Conservation (phyloP, 805 yeast species). For the Saturnispora sekii region DNA sequence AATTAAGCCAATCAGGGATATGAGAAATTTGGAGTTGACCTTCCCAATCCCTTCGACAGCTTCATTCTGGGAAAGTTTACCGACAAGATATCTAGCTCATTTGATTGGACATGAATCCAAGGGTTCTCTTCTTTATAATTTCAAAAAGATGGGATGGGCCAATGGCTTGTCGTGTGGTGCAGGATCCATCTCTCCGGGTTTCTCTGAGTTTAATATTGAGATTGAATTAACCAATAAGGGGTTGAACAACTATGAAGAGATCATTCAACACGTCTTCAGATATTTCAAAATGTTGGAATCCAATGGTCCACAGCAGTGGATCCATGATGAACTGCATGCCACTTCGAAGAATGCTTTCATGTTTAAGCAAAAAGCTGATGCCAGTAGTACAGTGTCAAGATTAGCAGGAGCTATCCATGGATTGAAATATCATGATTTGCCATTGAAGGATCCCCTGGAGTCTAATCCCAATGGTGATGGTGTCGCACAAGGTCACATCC, state of each 20-base stretch:
- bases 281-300: slow-evolving; percentile 54
- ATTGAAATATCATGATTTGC: slow-evolving; percentile 18
- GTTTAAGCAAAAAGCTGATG: slow-evolving; percentile 68
- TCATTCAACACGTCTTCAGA: slow-evolving; percentile 54
- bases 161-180: slow-evolving; percentile 68
- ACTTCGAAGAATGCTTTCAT: slow-evolving; percentile 63
- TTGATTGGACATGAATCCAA: slow-evolving; percentile 87
- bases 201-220: slow-evolving; percentile 56
- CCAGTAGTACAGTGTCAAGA: slow-evolving; percentile 61
- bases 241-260: slow-evolving; percentile 48
- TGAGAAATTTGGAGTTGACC: slow-evolving; percentile 52
- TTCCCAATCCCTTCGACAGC: slow-evolving; percentile 74
- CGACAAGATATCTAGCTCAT: slow-evolving; percentile 66
- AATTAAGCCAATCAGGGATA: slow-evolving; percentile 79
- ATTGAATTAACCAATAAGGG: slow-evolving; percentile 75
- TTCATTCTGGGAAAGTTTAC: slow-evolving; percentile 55
- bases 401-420: slow-evolving; percentile 23
- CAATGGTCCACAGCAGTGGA: slow-evolving; percentile 65
- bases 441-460: slow-evolving; percentile 12
- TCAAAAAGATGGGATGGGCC: slow-evolving; percentile 73
- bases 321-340: slow-evolving; percentile 65
- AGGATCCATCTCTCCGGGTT: slow-evolving; percentile 54
- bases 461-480: slow-evolving; percentile 5
- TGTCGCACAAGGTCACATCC: slow-evolving; percentile 31
- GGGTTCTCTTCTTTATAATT: slow-evolving; percentile 66